Conservation (phyloP, 2,329 filamentous ascomycete species). For the Penicillium sp. region DNA sequence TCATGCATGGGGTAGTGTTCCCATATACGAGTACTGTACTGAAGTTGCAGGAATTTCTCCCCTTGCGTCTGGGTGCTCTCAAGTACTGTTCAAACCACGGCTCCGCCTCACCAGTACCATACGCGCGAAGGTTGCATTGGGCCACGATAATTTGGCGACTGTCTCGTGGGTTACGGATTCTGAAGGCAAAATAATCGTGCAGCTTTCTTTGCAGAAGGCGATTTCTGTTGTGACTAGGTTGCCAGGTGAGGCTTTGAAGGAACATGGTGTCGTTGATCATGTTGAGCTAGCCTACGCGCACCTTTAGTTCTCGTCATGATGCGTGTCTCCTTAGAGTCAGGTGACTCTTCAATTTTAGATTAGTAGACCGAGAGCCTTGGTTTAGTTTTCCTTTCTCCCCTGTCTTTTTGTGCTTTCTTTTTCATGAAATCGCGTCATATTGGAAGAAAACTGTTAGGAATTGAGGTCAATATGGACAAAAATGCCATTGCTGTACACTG, state of each 20-base stretch:
- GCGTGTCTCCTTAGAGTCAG: background rate
- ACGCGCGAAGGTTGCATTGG: slow-evolving; percentile 22
- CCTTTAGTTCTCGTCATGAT: background rate
- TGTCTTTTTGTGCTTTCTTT: too few species aligned
- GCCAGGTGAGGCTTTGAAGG: slow-evolving; percentile 9
- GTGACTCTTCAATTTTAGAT: background rate
- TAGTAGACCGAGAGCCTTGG: background rate
- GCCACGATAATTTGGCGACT: slow-evolving; percentile 22
- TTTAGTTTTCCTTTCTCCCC: too few species aligned
- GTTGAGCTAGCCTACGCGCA: background rate
- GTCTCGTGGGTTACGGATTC: slow-evolving; percentile 15
- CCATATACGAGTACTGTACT: slow-evolving; percentile 43
- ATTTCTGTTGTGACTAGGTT: slow-evolving; percentile 19
- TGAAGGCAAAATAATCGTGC: slow-evolving; percentile 10
- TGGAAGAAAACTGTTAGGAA: too few species aligned
- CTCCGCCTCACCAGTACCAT: slow-evolving; percentile 12
- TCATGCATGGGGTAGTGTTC: slow-evolving; percentile 47
- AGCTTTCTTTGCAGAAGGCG: slow-evolving; percentile 17
- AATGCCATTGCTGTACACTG: too few species aligned
- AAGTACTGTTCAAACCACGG: slow-evolving; percentile 22
- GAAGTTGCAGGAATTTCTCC: slow-evolving; percentile 33
- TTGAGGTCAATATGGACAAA: too few species aligned
- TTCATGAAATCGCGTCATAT: too few species aligned
- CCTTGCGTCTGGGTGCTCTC: slow-evolving; percentile 11
- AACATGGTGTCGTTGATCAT: slow-evolving; percentile 19